Evolutionary conservation across 768 basidiomycete species (phyloP).

Genomic region (Tricholoma sp.): DNA sequence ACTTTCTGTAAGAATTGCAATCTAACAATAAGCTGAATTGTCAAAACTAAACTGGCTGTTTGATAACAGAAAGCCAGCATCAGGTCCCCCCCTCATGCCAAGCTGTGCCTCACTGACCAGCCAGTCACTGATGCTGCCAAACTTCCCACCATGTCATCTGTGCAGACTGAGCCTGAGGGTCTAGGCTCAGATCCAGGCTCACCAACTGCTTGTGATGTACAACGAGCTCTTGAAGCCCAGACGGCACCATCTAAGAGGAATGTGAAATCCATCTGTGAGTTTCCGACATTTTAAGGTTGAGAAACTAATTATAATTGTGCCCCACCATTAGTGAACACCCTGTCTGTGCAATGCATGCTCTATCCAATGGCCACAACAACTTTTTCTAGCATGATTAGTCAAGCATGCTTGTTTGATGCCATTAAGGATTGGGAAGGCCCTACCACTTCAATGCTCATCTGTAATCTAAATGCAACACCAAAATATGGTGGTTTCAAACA

Average conservation of each 20-base stretch:
- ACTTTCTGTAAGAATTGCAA: neutral
- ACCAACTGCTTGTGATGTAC: neutral
- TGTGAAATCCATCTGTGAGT: neutral
- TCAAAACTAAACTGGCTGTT: neutral
- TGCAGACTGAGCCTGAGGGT: no score
- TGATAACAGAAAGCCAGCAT: neutral
- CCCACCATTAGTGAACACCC: neutral
- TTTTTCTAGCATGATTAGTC: neutral
- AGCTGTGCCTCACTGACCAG: neutral
- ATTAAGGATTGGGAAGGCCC: neutral
- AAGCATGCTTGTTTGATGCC: neutral
- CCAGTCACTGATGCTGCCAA: neutral
- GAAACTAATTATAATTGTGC: neutral
- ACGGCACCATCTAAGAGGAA: neutral
- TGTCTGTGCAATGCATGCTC: neutral
- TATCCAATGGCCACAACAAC: neutral
- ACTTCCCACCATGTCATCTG: no score
- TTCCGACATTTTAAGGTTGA: neutral
- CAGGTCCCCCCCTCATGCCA: neutral
- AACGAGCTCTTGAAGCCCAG: neutral
- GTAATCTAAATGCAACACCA: neutral
- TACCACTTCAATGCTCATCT: neutral
- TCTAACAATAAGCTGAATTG: neutral
- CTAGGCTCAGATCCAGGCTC: neutral
- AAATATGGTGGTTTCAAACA: neutral